A percentile compares a stretch with the other conserved stretches of the same genome.
Conservation (phyloP, 2,329 filamentous ascomycete species). For the Neoscytalidium dimidiatum region DNA sequence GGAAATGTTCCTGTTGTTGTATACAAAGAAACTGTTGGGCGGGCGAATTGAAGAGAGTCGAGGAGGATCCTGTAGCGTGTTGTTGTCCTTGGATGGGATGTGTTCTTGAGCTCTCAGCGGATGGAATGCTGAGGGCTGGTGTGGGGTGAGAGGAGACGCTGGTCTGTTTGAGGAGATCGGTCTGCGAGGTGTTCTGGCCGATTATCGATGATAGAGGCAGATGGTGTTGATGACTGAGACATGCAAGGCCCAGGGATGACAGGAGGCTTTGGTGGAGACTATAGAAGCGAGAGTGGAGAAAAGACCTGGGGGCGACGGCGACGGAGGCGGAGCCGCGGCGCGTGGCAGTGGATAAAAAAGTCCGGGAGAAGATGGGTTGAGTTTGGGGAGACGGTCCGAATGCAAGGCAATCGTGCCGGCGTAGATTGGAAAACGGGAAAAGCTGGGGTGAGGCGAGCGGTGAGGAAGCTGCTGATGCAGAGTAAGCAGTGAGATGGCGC, state of each 20-base stretch:
- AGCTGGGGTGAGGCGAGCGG: neutral
- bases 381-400: neutral
- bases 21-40: neutral
- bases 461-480: neutral
- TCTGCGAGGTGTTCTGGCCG: neutral
- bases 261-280: neutral
- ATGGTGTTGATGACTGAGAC: conserved; percentile 2
- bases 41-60: too few relatives aligned
- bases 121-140: neutral
- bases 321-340: neutral
- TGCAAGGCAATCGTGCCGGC: neutral
- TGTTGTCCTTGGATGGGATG: too few relatives aligned
- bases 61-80: too few relatives aligned
- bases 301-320: neutral
- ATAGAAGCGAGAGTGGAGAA: neutral
- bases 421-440: neutral
- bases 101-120: neutral
- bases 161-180: neutral
- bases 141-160: neutral
- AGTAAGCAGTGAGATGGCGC: conserved; percentile 3
- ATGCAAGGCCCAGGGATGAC: neutral
- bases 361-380: neutral
- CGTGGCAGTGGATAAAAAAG: neutral
- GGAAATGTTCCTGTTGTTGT: neutral
- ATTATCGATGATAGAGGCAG: neutral